Percentiles rank a stretch among this genome's conserved stretches.
phyloP scores from a whole-genome alignment of 2,329 filamentous ascomycete genomes.

The Daldinia eschscholtzii region DNA sequence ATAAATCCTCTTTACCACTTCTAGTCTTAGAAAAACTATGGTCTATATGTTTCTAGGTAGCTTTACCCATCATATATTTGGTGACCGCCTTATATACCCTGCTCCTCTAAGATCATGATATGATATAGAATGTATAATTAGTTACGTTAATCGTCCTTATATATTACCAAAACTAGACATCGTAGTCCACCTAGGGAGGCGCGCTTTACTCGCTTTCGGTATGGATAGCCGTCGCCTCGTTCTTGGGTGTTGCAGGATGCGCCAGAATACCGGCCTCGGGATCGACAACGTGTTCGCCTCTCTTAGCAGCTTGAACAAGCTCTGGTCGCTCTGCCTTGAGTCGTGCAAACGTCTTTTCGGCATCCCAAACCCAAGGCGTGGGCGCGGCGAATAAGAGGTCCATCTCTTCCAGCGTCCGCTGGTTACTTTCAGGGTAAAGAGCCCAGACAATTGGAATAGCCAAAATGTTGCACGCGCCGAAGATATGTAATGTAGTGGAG shows the following conservation, averaged over 20 bases:
- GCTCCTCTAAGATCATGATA: neutral
- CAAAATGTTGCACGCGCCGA: constrained; percentile 74
- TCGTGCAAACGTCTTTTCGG: constrained; percentile 72
- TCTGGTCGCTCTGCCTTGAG: constrained; percentile 72
- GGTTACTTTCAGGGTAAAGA: constrained; percentile 79
- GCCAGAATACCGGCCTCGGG: constrained; percentile 45
- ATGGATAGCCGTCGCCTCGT: constrained; percentile 16
- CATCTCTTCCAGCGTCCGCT: constrained; percentile 81
- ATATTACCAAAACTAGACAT: neutral
- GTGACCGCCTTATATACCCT: neutral
- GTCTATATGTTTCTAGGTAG: neutral
- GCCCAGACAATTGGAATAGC: constrained; percentile 79
- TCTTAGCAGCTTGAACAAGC: constrained; percentile 55
- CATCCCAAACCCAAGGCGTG: constrained; percentile 78
- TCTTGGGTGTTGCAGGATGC: constrained; percentile 19
- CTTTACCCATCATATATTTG: neutral
- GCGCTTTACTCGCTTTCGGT: constrained; percentile 33
- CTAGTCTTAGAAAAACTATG: neutral
- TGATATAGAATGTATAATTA: neutral
- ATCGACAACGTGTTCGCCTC: constrained; percentile 48
- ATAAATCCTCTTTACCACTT: neutral
- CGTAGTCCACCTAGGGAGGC: constrained; percentile 6
- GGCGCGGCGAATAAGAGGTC: constrained; percentile 77
- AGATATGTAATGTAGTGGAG: constrained; percentile 81
- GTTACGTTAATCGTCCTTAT: neutral